Conservation (phyloP, 805 yeast genomes). For the Schizosaccharomyces octosporus region DNA sequence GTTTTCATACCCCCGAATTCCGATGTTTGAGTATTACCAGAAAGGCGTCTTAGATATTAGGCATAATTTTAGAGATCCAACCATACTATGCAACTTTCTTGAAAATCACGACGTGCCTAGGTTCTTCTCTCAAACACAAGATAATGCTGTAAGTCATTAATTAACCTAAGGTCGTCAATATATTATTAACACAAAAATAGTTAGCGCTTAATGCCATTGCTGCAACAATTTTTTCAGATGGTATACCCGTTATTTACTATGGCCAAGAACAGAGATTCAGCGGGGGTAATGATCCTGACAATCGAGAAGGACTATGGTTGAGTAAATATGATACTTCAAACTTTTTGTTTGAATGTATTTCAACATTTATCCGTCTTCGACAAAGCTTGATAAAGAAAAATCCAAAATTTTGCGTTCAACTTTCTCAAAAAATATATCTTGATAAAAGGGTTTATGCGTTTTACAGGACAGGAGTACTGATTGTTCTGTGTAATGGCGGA, state of each 20-base stretch:
- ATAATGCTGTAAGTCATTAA: not conserved
- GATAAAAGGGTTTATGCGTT: not conserved
- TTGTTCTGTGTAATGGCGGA: not conserved
- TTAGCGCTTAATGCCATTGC: slow-evolving; percentile 2
- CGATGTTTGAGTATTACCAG: not conserved
- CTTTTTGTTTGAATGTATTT: not conserved
- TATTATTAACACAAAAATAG: not conserved
- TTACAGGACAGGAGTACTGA: not conserved
- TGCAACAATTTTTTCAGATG: not conserved
- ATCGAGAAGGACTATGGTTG: slow-evolving; percentile 4
- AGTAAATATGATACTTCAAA: slow-evolving; percentile 3
- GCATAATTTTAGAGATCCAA: not conserved
- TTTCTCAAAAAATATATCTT: not conserved
- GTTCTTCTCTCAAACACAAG: slow-evolving; percentile 1
- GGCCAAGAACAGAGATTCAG: slow-evolving; percentile 3
- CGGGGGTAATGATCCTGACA: slow-evolving; percentile 3
- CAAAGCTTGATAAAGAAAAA: not conserved
- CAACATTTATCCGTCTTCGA: not conserved
- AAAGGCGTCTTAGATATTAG: not conserved
- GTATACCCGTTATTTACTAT: slow-evolving; percentile 4
- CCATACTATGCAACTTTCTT: slow-evolving; percentile 1
- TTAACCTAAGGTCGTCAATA: not conserved
- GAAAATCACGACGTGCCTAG: slow-evolving; percentile 4
- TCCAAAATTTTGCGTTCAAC: not conserved
- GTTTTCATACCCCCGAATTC: not conserved